phyloP scores from a whole-genome alignment of 495 filamentous ascomycete species.

The Talaromyces adpressus region DNA sequence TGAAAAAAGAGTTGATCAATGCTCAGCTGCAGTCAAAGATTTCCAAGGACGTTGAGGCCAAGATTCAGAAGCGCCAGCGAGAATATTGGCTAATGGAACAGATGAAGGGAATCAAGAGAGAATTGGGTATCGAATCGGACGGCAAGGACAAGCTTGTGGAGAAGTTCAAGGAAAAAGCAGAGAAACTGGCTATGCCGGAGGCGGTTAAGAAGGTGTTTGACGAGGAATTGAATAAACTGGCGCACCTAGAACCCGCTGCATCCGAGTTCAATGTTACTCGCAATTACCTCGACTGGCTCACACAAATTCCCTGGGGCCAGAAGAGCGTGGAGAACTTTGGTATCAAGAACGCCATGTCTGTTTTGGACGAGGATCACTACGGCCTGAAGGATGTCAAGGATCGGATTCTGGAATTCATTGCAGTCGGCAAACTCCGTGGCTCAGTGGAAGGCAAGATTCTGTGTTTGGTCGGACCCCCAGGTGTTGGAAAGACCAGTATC shows the following conservation, averaged over 20 bases:
- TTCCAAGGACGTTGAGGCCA: slow-evolving; percentile 93
- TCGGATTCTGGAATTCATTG: slow-evolving; percentile 97
- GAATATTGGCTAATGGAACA: slow-evolving; percentile 99
- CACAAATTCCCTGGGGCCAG: slow-evolving; percentile 96
- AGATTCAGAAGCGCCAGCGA: slow-evolving; percentile 95
- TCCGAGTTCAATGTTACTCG: slow-evolving; percentile 99
- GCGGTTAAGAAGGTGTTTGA: slow-evolving; percentile 96
- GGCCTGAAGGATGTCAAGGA: slow-evolving; percentile 98
- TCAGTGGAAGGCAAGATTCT: slow-evolving; percentile 98
- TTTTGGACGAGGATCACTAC: slow-evolving; percentile 96
- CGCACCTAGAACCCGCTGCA: slow-evolving; percentile 87
- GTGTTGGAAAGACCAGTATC: slow-evolving; percentile 97
- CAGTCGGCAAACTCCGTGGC: slow-evolving; percentile 92
- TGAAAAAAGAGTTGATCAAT: slow-evolving; percentile 98
- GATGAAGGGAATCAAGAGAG: slow-evolving; percentile 96
- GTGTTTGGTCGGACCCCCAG: slow-evolving; percentile 93
- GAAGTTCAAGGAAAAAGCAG: slow-evolving; percentile 91
- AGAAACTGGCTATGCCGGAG: slow-evolving; percentile 93
- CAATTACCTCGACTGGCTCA: slow-evolving; percentile 98
- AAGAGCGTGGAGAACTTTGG: slow-evolving; percentile 95
- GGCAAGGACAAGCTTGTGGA: slow-evolving; percentile 97
- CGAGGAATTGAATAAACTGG: slow-evolving; percentile 94
- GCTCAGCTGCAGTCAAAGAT: slow-evolving; percentile 96
- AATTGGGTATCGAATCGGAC: slow-evolving; percentile 93
- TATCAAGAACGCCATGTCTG: slow-evolving; percentile 80